Conservation (phyloP, 768 basidiomycete species). For the Stropharia rugosoannulata region DNA sequence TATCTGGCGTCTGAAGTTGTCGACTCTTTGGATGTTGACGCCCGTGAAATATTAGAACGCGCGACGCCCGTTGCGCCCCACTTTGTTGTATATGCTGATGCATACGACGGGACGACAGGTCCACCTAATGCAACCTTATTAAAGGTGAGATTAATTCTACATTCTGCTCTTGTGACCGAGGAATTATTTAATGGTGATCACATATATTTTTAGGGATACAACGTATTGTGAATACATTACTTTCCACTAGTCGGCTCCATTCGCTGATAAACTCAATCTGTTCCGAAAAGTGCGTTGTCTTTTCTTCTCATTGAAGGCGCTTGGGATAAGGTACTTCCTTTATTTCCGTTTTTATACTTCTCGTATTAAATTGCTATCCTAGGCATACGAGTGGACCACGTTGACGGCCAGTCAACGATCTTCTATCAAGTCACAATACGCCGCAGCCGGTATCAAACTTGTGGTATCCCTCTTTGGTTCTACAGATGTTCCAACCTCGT, state of each 20-base stretch:
- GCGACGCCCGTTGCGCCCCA: slow-evolving; percentile 48
- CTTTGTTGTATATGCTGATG: slow-evolving; percentile 45
- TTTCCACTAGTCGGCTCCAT: neutral
- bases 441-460: slow-evolving; percentile 58
- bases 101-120: slow-evolving; percentile 42
- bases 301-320: slow-evolving; percentile 58
- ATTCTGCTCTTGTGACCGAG: neutral
- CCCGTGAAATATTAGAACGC: slow-evolving; percentile 31
- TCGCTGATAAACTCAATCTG: slow-evolving; percentile 1
- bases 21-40: slow-evolving; percentile 26
- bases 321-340: slow-evolving; percentile 47
- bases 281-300: slow-evolving; percentile 38
- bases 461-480: slow-evolving; percentile 64
- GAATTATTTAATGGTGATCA: neutral
- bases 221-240: slow-evolving; percentile 47
- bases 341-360: neutral
- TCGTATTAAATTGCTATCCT: neutral
- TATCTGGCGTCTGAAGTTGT: slow-evolving; percentile 18
- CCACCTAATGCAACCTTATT: slow-evolving; percentile 48
- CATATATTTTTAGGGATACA: slow-evolving; percentile 43
- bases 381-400: slow-evolving; percentile 52
- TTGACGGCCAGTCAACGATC: slow-evolving; percentile 45
- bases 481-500: slow-evolving; percentile 54
- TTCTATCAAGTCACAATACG: slow-evolving; percentile 50
- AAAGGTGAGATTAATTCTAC: slow-evolving; percentile 26